phyloP scores from a whole-genome alignment of 2,329 filamentous ascomycete species.

The Stachybotrys echinatus region DNA sequence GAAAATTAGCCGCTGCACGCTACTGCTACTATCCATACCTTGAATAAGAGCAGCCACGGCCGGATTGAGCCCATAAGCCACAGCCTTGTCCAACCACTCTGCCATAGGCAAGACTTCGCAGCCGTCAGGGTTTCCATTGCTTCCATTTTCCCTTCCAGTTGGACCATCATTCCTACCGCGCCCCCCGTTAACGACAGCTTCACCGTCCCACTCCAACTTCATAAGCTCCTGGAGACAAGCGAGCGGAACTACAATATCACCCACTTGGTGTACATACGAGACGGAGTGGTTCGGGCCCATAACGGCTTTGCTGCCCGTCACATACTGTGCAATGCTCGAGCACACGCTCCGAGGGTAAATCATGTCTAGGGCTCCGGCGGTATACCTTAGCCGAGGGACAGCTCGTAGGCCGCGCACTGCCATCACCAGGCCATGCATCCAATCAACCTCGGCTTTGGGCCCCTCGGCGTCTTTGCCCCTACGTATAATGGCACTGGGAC shows the following conservation, averaged over 20 bases:
- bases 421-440: not conserved
- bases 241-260: not conserved
- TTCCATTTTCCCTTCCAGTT: not conserved
- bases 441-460: not conserved
- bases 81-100: not conserved
- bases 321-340: too few relatives aligned
- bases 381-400: not conserved
- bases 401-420: not conserved
- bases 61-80: not conserved
- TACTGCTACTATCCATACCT: not conserved
- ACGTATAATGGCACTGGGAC: slow-evolving; percentile 10
- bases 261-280: not conserved
- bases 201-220: too few relatives aligned
- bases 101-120: not conserved
- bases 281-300: not conserved
- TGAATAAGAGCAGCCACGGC: not conserved
- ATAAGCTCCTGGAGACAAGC: not conserved
- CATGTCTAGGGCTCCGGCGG: not conserved
- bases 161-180: not conserved
- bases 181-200: too few relatives aligned
- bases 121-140: too few relatives aligned
- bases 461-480: slow-evolving; percentile 4
- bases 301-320: not conserved
- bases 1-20: too few relatives aligned
- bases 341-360: not conserved